phyloP scores from a whole-genome alignment of 2,329 filamentous ascomycete species.

The Celoporthe dispersa region DNA sequence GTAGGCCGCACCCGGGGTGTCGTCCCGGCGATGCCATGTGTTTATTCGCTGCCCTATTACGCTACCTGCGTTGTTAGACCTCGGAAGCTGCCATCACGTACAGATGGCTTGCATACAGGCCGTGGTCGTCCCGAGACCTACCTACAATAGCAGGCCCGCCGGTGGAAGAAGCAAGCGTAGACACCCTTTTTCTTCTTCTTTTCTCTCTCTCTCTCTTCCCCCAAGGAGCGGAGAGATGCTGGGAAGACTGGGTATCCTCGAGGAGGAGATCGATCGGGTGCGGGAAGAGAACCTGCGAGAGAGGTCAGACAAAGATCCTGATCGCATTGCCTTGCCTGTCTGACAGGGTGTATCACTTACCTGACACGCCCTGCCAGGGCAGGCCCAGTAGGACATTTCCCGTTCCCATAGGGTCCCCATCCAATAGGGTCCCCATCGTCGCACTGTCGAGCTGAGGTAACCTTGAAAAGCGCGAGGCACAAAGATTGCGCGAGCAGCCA shows the following conservation, averaged over 20 bases:
- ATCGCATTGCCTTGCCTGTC: background rate
- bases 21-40: background rate
- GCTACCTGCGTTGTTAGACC: background rate
- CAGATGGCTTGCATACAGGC: conserved; percentile 7
- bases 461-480: background rate
- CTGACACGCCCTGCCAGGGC: background rate
- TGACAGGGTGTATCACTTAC: background rate
- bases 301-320: background rate
- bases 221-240: background rate
- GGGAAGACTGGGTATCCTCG: background rate
- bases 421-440: background rate
- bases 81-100: conserved; percentile 1
- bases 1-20: background rate
- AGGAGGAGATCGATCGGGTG: background rate
- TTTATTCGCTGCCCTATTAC: conserved; percentile 8
- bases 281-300: background rate
- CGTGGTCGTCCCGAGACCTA: conserved; percentile 5
- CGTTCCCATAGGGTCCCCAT: background rate
- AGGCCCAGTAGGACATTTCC: background rate
- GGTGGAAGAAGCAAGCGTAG: background rate
- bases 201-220: no score
- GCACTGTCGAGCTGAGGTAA: background rate
- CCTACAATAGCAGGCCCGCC: background rate
- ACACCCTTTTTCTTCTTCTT: no score
- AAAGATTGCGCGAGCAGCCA: background rate